Evolutionary conservation across 2,329 filamentous ascomycete species (phyloP), one percentile per base, ranked within the genome.

Genomic region (Cladosporium sp.): DNA sequence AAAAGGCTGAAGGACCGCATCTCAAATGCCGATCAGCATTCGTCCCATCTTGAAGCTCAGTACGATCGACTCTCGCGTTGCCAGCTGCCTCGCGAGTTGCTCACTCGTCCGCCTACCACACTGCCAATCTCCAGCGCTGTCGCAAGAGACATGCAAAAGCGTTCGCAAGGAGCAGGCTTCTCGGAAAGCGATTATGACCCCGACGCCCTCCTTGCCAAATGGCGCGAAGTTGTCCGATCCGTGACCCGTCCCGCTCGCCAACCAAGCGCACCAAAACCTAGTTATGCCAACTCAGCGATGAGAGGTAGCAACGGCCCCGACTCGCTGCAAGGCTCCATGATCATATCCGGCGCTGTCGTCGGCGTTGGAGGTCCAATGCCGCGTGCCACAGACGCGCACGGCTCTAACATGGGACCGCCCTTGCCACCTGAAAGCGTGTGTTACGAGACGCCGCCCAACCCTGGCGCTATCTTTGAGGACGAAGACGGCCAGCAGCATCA

Each of bases 11-110:
- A 70, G 44, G 59, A 63, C 10, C 69, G 69, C 52, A 59, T 76
- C 8, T 69, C 71, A 41, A 63, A 64, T 16, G 69, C 72, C 6
- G 66, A 69, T 33, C 66, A 69, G 33, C 72, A 74, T 49, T 68
- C 73, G 31, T 69, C 70, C 3, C 69, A 72, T 52, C 65, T 77
- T 3, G 65, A 67, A 51, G 60, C 62, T 9, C 63, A 69, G 43
- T 68, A 63, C 46, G 65, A 68, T 31, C 62, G 64, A 2, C 49
- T 69, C 18, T 63, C 62, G 5, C 59, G 61, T 2, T 66, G 61
- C 46, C 66, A 68, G 54, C 52, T 68, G 32, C 65, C 66, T 6
- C 56, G 63, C n/a, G 66, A 69, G 45, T 66, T 60, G 45, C 57
- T 67, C 13, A 55, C 63, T 33, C 61, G 62, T 43, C 64, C 66